These are phyloP conservation scores for Aphanomyces stellatus DNA, from an alignment of 352 stramenopile genomes.

Conservation along the genomic window DNA sequence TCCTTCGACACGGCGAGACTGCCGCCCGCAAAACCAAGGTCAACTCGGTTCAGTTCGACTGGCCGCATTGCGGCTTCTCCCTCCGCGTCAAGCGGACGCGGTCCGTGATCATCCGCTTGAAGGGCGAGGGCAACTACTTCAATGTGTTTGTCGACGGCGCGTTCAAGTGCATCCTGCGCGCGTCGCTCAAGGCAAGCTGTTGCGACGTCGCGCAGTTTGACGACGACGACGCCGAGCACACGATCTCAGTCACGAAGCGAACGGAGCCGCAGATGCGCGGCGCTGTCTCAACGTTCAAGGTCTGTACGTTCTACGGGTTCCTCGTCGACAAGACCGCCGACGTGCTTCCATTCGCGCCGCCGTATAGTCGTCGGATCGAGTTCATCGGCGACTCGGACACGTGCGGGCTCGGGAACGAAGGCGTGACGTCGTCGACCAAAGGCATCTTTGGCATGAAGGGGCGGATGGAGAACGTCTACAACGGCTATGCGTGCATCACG, in stretches of 20 bases:
- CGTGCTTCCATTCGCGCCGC: slow-evolving; percentile 33
- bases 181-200: slow-evolving; percentile 63
- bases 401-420: slow-evolving; percentile 80
- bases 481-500: slow-evolving; percentile 74
- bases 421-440: slow-evolving; percentile 56
- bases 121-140: slow-evolving; percentile 86
- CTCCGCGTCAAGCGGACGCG: slow-evolving; percentile 47
- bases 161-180: slow-evolving; percentile 67
- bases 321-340: slow-evolving; percentile 63
- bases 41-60: slow-evolving; percentile 84
- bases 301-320: slow-evolving; percentile 85
- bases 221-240: slow-evolving; percentile 36
- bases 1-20: slow-evolving; percentile 61
- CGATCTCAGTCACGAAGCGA: slow-evolving; percentile 64
- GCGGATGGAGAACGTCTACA: slow-evolving; percentile 84
- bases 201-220: slow-evolving; percentile 44
- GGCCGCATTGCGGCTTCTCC: slow-evolving; percentile 56
- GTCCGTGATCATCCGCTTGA: slow-evolving; percentile 67
- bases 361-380: slow-evolving; percentile 52
- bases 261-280: slow-evolving; percentile 80
- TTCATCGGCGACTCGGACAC: slow-evolving; percentile 82
- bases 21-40: slow-evolving; percentile 65
- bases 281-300: slow-evolving; percentile 81
- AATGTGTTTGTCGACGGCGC: slow-evolving; percentile 76
- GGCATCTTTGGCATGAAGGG: slow-evolving; percentile 81